A percentile compares a stretch with the other conserved stretches of the same genome.
These are phyloP conservation scores for Madurella mycetomatis DNA, from an alignment of 2,329 filamentous ascomycete genomes.

Conservation along the genomic window DNA sequence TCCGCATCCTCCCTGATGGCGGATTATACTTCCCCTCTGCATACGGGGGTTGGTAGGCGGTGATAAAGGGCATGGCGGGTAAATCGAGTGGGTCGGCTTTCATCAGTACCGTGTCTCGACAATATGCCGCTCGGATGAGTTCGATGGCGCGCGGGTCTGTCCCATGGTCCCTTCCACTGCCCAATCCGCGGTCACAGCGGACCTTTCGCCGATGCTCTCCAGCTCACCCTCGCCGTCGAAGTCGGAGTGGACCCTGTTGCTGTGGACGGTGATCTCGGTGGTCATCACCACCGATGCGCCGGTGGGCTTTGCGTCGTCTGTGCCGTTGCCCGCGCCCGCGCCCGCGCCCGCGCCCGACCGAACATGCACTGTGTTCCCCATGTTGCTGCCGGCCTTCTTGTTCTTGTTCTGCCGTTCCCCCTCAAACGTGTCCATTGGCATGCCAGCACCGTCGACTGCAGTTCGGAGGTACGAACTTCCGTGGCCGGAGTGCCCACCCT, in stretches of 20 bases:
- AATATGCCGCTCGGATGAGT: conserved; percentile 1
- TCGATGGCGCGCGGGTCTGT: background rate
- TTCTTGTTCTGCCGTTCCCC: background rate
- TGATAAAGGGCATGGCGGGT: no score
- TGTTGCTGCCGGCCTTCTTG: background rate
- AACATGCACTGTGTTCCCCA: conserved; percentile 1
- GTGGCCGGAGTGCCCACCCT: background rate
- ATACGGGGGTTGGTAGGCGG: no score
- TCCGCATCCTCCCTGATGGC: no score
- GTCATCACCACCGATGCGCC: conserved; percentile 1
- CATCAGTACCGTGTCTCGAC: background rate
- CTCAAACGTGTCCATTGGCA: background rate
- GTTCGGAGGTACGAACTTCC: background rate
- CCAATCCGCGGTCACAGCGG: background rate
- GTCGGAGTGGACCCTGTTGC: background rate
- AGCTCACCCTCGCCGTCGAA: background rate
- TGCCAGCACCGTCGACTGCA: background rate
- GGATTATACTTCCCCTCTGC: no score
- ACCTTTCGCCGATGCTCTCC: background rate
- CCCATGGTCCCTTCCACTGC: background rate
- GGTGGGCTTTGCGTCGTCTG: background rate
- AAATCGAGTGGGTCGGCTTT: no score
- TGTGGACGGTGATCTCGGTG: conserved; percentile 1
- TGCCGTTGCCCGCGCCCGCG: background rate
- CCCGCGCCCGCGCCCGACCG: background rate